phyloP scores from a whole-genome alignment of 257 asterid species.

The Jaltomata sinuosa region DNA sequence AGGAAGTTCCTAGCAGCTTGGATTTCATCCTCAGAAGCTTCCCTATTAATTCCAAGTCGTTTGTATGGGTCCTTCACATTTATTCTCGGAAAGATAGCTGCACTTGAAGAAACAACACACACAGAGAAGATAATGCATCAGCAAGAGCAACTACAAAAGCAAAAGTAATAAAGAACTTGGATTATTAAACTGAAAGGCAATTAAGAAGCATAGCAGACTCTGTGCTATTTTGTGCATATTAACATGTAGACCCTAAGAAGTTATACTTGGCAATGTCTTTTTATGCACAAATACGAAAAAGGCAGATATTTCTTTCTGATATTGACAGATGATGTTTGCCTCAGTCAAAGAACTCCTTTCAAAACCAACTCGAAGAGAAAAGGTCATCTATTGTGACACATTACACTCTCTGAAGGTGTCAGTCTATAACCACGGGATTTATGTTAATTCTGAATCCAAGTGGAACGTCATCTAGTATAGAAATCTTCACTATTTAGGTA shows the following conservation, averaged over 20 bases:
- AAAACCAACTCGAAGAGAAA: not conserved
- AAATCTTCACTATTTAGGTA: not conserved
- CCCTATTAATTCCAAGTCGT: constrained; percentile 79
- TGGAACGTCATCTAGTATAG: not conserved
- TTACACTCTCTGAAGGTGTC: not conserved
- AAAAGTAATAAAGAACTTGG: not conserved
- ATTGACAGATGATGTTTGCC: not conserved
- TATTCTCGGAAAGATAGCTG: constrained; percentile 83
- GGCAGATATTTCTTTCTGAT: not conserved
- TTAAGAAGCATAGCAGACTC: not conserved
- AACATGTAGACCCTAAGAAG: not conserved
- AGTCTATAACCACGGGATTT: not conserved
- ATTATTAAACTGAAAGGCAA: not conserved
- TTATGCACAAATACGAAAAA: not conserved
- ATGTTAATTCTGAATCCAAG: not conserved
- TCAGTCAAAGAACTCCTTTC: not conserved
- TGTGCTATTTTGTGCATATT: not conserved
- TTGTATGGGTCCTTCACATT: constrained; percentile 84
- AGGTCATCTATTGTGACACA: not conserved
- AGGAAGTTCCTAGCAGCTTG: constrained; percentile 84
- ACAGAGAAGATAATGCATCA: not conserved
- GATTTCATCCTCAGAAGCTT: constrained; percentile 94
- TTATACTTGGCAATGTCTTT: not conserved
- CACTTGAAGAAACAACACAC: not conserved
- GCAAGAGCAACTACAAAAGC: not conserved